phyloP scores from a whole-genome alignment of 179 eudicot genomes.

The Sideroxylon spinosum region DNA sequence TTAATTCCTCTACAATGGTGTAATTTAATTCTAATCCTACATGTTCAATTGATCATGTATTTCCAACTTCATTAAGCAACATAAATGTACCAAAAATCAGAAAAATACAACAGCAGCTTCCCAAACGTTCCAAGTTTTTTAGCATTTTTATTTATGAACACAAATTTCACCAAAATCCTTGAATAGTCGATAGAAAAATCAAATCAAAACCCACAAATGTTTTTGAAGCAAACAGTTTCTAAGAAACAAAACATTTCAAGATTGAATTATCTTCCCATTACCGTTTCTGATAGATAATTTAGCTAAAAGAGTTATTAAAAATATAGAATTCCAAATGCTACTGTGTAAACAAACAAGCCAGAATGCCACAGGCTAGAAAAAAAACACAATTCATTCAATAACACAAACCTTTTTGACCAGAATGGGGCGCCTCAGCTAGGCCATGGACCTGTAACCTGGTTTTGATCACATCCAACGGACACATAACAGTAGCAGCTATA shows the following conservation, averaged over 20 bases:
- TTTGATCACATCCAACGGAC: conserved; percentile 91
- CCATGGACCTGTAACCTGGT: conserved; percentile 91
- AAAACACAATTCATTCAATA: background rate
- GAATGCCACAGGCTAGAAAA: background rate
- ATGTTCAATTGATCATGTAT: background rate
- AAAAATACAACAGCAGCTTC: background rate
- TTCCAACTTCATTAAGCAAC: background rate
- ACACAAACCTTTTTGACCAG: conserved; percentile 53
- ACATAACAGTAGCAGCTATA: conserved; percentile 80
- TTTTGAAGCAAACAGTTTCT: background rate
- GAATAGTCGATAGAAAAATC: background rate
- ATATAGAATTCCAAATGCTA: background rate
- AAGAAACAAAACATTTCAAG: too few relatives aligned
- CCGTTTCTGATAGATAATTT: background rate
- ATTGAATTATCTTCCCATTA: background rate
- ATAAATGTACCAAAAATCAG: background rate
- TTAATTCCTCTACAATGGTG: background rate
- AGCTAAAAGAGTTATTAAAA: background rate
- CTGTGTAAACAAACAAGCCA: background rate
- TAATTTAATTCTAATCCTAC: too few relatives aligned
- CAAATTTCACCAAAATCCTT: background rate
- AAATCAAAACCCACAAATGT: background rate
- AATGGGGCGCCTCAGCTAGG: conserved; percentile 37
- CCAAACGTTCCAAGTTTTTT: background rate
- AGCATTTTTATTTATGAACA: background rate